Percentiles rank a stretch among this genome's conserved stretches.
phyloP scores from a whole-genome alignment of 2,329 filamentous ascomycete genomes.

The Penicillium occitanis region DNA sequence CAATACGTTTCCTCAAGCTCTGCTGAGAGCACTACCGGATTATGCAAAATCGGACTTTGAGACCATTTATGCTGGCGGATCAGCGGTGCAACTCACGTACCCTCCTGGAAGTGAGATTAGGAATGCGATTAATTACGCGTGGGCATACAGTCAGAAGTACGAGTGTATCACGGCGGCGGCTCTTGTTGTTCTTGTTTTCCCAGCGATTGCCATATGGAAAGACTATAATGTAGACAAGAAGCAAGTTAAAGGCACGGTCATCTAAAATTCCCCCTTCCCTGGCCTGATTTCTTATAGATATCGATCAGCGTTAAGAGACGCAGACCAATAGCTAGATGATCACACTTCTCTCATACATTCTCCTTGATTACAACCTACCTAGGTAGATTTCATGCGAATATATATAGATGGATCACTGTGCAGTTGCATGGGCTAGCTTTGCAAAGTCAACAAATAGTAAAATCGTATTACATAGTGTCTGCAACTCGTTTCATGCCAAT shows the following conservation, averaged over 20 bases:
- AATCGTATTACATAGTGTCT: neutral
- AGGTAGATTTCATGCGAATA: too few species aligned
- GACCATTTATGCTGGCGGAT: conserved; percentile 31
- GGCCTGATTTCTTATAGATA: neutral
- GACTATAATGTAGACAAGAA: conserved; percentile 41
- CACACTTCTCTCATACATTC: neutral
- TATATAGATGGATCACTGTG: too few species aligned
- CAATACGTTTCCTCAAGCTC: conserved; percentile 52
- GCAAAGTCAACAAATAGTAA: neutral
- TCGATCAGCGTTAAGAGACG: neutral
- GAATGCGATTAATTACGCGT: conserved; percentile 39
- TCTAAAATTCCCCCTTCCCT: conserved; percentile 20
- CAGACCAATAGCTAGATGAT: too few species aligned
- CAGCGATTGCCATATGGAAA: conserved; percentile 40
- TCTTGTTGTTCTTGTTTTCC: conserved; percentile 35
- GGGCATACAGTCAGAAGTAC: conserved; percentile 39
- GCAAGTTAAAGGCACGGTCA: conserved; percentile 39
- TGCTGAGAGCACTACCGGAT: conserved; percentile 48
- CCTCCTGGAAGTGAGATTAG: conserved; percentile 32
- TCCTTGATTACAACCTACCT: neutral
- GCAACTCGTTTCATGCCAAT: neutral
- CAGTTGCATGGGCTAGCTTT: neutral
- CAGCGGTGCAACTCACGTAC: conserved; percentile 31
- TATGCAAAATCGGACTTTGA: conserved; percentile 25
- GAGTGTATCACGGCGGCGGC: conserved; percentile 37